A percentile compares a stretch with the other conserved stretches of the same genome.
Evolutionary conservation across 352 stramenopile species (phyloP).

Genomic region (Pythium chondricola): DNA sequence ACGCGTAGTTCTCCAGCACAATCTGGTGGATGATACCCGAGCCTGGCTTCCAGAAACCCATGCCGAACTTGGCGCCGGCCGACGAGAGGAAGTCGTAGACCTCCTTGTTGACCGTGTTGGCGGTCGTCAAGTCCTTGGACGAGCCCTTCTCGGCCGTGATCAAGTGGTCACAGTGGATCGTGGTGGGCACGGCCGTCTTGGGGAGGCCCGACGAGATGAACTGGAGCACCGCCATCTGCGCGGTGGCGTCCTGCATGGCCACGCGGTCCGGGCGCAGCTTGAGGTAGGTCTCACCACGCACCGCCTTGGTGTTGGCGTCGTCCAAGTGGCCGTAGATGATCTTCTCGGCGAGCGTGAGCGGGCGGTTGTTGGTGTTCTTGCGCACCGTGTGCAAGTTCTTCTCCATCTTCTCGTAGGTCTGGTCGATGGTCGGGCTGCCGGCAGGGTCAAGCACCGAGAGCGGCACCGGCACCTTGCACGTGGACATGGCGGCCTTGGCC

Average conservation of each 20-base stretch:
- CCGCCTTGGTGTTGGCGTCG: constrained; percentile 71
- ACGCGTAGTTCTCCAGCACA: constrained; percentile 93
- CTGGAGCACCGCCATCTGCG: constrained; percentile 93
- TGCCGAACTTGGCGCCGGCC: constrained; percentile 90
- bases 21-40: constrained; percentile 94
- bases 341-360: constrained; percentile 91
- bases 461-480: constrained; percentile 67
- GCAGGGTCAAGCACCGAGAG: constrained; percentile 88
- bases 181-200: constrained; percentile 90
- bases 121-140: constrained; percentile 77
- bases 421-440: constrained; percentile 89
- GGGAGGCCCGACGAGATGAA: constrained; percentile 93
- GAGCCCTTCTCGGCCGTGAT: constrained; percentile 92
- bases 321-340: constrained; percentile 94
- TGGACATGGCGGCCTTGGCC: constrained; percentile 69
- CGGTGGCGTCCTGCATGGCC: constrained; percentile 92
- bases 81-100: constrained; percentile 92
- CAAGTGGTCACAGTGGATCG: constrained; percentile 94
- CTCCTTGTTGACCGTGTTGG: constrained; percentile 89
- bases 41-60: constrained; percentile 93
- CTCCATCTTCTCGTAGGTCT: constrained; percentile 91
- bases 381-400: constrained; percentile 86
- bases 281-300: constrained; percentile 89
- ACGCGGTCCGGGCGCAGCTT: constrained; percentile 91
- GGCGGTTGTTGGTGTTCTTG: constrained; percentile 86